Conservation (phyloP, 192 early-diverging fungal genomes). For the Podila minutissima region DNA sequence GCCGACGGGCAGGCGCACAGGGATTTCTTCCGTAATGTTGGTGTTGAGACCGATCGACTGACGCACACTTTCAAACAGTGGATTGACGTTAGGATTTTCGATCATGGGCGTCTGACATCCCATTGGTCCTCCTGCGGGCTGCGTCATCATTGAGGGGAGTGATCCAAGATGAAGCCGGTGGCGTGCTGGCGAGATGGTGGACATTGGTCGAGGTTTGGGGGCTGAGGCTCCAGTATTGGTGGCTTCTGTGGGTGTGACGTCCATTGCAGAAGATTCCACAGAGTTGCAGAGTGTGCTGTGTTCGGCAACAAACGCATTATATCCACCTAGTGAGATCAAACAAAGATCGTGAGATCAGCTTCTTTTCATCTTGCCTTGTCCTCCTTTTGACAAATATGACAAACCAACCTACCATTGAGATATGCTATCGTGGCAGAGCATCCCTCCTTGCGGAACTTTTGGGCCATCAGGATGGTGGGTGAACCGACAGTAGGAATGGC, state of each 20-base stretch:
- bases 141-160: slow-evolving; percentile 40
- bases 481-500: slow-evolving; percentile 59
- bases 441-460: slow-evolving; percentile 69
- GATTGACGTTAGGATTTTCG: slow-evolving; percentile 66
- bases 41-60: slow-evolving; percentile 67
- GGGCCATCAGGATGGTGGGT: slow-evolving; percentile 60
- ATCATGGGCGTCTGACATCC: slow-evolving; percentile 66
- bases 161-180: slow-evolving; percentile 36
- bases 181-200: slow-evolving; percentile 21
- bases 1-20: slow-evolving; percentile 58
- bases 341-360: slow-evolving; percentile 3
- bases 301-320: slow-evolving; percentile 41
- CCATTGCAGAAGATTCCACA: slow-evolving; percentile 1
- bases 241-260: neutral
- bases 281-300: slow-evolving; percentile 42
- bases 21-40: slow-evolving; percentile 65
- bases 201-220: slow-evolving; percentile 11
- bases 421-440: slow-evolving; percentile 55
- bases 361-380: neutral
- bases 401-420: slow-evolving; percentile 52
- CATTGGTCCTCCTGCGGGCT: slow-evolving; percentile 51
- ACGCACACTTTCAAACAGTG: slow-evolving; percentile 69
- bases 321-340: slow-evolving; percentile 56
- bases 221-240: neutral
- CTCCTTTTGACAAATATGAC: neutral